Percentiles rank a stretch among this genome's conserved stretches.
Evolutionary conservation across 164 flowering plant species (phyloP).

Genomic region (Chimonanthus praecox): DNA sequence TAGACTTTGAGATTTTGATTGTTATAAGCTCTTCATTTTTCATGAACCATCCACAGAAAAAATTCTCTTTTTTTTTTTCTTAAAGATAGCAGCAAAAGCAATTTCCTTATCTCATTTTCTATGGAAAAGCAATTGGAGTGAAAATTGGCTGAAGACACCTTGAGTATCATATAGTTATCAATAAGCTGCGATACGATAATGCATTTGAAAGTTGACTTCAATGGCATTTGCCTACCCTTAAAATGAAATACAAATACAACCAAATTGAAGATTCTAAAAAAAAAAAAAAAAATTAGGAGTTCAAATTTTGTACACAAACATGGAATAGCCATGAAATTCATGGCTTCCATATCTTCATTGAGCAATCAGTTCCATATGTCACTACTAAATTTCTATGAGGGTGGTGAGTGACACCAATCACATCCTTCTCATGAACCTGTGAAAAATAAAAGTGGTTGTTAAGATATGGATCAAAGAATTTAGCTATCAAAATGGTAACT

Average conservation of each 20-base stretch:
- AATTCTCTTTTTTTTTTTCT: no score
- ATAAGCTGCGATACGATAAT: no score
- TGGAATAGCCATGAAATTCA: constrained; percentile 18
- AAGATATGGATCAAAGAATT: not conserved
- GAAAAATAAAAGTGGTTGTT: constrained; percentile 1
- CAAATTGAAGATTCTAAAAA: not conserved
- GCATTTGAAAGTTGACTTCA: no score
- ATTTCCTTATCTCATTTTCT: no score
- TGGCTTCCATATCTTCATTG: constrained; percentile 91
- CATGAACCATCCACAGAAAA: no score
- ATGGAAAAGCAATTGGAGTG: no score
- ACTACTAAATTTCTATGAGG: constrained; percentile 88
- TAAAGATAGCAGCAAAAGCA: no score
- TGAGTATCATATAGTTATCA: no score
- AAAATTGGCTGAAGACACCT: no score
- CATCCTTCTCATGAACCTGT: constrained; percentile 97
- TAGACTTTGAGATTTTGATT: no score
- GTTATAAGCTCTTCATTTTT: no score
- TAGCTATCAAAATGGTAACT: not conserved
- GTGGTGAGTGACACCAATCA: constrained; percentile 87
- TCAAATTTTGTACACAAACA: not conserved
- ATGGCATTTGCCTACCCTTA: no score
- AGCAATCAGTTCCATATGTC: constrained; percentile 73
- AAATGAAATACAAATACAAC: not conserved
- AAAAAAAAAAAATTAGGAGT: not conserved